Base-by-base conservation (phyloP, 2,329 filamentous ascomycete species). In the Ascocoryne sarcoides region DNA sequence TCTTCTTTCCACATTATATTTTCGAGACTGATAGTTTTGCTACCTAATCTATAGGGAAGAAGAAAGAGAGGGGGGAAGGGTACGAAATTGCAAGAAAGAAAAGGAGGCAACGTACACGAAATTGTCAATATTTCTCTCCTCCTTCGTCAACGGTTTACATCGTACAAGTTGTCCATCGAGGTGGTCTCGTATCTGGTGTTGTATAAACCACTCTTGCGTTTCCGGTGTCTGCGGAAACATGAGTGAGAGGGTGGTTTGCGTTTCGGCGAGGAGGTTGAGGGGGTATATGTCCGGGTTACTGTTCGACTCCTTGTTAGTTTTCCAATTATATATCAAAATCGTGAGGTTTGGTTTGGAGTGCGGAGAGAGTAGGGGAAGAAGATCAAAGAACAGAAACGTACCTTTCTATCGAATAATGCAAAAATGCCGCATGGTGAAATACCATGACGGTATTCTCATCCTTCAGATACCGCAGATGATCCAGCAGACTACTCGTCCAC, bases 401-500 rank as follows among this genome's bases (percentile, higher is more conserved):
- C 42, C 36, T 37, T 7, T 36, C 23, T 36, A 15, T 9, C 20
- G 39, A 34, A 23, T 40, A 40, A 26, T 29, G 32, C 18, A 44
- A 26, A 36, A 40, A 40, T 2, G 42, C 30, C 7, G 42, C 42
- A 31, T 44, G 36, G 34, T 44, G 42, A 32, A 40, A 44, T n/a
- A 44, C 19, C 19, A 16, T 23, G 10, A 44, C 21, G 1, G 28
- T 30, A n/a, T 20, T 21, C 5, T 29, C 34, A 12, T 40, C 34
- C 20, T 29, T 19, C 9, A 20, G 37, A n/a, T 40, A 33, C 18
- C 32, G 33, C 17, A 44, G 31, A 28, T 44, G 42, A 26, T 44
- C 42, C 3, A 44, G n/a, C 14, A 44, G 17, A 32, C 40, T 44
- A 34, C 35, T 37, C n/a, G 42, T 44, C 42, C 42, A 44, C 4